Conservation (phyloP, 495 filamentous ascomycete genomes). For the Apiosordaria backusii region DNA sequence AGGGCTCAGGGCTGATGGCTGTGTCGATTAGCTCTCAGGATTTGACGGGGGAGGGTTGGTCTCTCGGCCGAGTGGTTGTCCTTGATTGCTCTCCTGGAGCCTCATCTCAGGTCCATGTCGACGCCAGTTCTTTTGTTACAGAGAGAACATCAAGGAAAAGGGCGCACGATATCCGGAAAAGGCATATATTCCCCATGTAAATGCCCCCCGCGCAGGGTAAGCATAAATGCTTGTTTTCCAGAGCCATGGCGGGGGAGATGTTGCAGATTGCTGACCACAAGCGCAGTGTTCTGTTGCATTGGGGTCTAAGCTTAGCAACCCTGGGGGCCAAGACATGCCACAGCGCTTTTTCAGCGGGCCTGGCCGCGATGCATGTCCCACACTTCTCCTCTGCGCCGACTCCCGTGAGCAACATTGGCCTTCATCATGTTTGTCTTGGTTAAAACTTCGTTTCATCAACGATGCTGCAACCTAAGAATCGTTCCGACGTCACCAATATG, state of each 20-base stretch:
- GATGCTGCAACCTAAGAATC: not conserved
- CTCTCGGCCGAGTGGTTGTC: not conserved
- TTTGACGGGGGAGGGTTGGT: not conserved
- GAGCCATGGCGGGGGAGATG: conserved; percentile 4
- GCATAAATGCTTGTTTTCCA: not conserved
- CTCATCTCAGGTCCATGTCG: not conserved
- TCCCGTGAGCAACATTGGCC: not conserved
- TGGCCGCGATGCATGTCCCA: not conserved
- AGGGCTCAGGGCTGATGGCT: conserved; percentile 21
- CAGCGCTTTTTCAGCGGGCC: not conserved
- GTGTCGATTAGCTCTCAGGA: not conserved
- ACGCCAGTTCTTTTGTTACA: not conserved
- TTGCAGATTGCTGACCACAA: conserved; percentile 5
- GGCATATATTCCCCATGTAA: not conserved
- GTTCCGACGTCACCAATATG: not conserved
- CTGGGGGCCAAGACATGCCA: not conserved
- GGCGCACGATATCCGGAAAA: not conserved
- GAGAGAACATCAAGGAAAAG: not conserved
- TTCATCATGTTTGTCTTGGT: not conserved
- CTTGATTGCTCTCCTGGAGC: not conserved
- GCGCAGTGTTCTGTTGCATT: not conserved
- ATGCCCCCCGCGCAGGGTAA: not conserved
- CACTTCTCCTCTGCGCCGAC: not conserved
- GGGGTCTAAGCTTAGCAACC: not conserved
- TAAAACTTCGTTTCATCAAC: not conserved